Evolutionary conservation across 139 green algal genomes (phyloP), one percentile per base, ranked within the genome.

Genomic region (Asterochloris sp.): DNA sequence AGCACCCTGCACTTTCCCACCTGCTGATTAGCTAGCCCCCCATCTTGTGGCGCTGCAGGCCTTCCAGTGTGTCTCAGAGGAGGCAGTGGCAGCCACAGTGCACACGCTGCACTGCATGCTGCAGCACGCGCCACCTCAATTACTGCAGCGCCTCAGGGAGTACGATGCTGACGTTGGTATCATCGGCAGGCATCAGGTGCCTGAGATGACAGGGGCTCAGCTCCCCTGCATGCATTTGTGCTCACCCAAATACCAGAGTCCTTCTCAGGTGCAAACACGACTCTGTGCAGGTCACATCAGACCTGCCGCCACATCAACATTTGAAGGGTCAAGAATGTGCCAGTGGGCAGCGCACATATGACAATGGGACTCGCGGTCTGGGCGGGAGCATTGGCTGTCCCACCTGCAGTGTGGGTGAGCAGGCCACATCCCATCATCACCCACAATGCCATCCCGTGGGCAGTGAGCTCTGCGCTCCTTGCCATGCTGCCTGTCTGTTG

Each of bases 231-330:
- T 21, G 15, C 11, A 1, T 68, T 23, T 54, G 60, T 38, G 47
- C 74, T 76, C 24, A 26, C 1, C 2, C 71, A 27, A 9, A 0
- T 6, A 19, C 77, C 13, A n/a, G 24, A 61, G 77, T 23, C 77
- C 9, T 11, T 62, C n/a, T n/a, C 4, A 11, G 10, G 1, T 9
- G 66, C 66, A 23, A 73, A 6, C 66, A 73, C 69, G 29, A 54
- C 38, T 71, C 27, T 13, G 62, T 73, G 11, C 89, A 95, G 85
- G 85, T 91, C n/a, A 96, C 92, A 21, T 91, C 89, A 9, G 93
- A 96, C 85, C 92, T 96, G 4, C 90, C 93, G 10, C 89, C 86
- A 17, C 93, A 96, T 73, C 73, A 14, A 10, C 87, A 93, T 83
- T 74, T 97, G 76, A 84, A 86, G 4, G 87, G 86, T 29, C n/a